These are phyloP conservation scores for Paramecium octaurelia DNA, from an alignment of 73 alveolate genomes.

Conservation along the genomic window DNA sequence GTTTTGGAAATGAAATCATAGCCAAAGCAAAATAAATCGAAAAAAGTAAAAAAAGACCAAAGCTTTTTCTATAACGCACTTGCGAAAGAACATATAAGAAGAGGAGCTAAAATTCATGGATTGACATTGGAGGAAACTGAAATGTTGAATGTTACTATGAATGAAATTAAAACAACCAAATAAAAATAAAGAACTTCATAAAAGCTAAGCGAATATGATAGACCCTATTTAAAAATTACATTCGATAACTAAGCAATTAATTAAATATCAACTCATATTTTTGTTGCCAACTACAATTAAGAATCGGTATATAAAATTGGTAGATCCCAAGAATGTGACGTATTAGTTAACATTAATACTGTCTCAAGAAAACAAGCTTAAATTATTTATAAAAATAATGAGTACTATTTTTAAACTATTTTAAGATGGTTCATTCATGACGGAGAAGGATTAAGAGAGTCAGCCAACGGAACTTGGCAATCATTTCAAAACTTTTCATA, in stretches of 20 bases:
- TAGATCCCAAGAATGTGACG: conserved; percentile 44
- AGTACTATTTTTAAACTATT: background rate
- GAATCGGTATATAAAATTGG: conserved; percentile 17
- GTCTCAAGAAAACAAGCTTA: conserved; percentile 38
- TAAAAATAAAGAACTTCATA: background rate
- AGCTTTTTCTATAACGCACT: background rate
- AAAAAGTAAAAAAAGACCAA: background rate
- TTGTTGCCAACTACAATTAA: conserved; percentile 23
- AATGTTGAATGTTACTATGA: background rate
- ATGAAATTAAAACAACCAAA: conserved; percentile 4
- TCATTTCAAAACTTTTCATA: background rate
- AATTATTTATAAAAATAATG: conserved; percentile 9
- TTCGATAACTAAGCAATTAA: background rate
- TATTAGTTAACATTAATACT: background rate
- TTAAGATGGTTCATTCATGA: conserved; percentile 38
- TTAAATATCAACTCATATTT: background rate
- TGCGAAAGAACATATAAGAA: background rate
- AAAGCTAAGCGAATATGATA: background rate
- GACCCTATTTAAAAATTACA: conserved; percentile 28
- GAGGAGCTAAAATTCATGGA: conserved; percentile 28
- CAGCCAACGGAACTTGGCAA: conserved; percentile 51
- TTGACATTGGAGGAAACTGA: background rate
- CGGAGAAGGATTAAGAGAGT: conserved; percentile 45
- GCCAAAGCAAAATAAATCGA: background rate
- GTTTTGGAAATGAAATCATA: background rate